phyloP scores from a whole-genome alignment of 75 land plant species.

The Azolla pinnata region DNA sequence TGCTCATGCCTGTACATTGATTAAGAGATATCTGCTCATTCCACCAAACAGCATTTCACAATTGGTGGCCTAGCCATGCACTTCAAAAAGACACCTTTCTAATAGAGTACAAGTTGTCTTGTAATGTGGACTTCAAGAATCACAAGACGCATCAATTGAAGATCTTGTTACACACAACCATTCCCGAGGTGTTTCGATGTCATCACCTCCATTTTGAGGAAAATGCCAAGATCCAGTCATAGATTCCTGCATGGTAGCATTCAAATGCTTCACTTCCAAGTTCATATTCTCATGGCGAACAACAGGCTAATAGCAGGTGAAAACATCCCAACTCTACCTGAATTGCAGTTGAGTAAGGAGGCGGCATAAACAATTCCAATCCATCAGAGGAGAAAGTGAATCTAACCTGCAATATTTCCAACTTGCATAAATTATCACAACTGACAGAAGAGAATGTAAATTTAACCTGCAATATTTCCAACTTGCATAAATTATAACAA shows the following conservation, averaged over 20 bases:
- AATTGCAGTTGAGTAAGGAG: slow-evolving; percentile 65
- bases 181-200: slow-evolving; percentile 35
- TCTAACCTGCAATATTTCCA: slow-evolving; percentile 37
- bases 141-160: no score
- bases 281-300: neutral
- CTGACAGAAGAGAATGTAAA: neutral
- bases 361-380: slow-evolving; percentile 67
- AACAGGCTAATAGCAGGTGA: neutral
- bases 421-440: neutral
- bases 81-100: no score
- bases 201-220: slow-evolving; percentile 51
- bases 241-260: slow-evolving; percentile 74
- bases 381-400: slow-evolving; percentile 38
- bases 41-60: no score
- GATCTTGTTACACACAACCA: slow-evolving; percentile 64
- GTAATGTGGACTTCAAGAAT: no score
- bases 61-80: no score
- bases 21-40: no score
- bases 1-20: no score
- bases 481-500: no score
- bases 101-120: no score
- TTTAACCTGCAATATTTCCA: neutral
- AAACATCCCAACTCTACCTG: slow-evolving; percentile 39
- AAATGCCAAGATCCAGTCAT: slow-evolving; percentile 79
- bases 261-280: no score